Conservation (phyloP, 257 asterid genomes). For the Knoxia roxburghii region DNA sequence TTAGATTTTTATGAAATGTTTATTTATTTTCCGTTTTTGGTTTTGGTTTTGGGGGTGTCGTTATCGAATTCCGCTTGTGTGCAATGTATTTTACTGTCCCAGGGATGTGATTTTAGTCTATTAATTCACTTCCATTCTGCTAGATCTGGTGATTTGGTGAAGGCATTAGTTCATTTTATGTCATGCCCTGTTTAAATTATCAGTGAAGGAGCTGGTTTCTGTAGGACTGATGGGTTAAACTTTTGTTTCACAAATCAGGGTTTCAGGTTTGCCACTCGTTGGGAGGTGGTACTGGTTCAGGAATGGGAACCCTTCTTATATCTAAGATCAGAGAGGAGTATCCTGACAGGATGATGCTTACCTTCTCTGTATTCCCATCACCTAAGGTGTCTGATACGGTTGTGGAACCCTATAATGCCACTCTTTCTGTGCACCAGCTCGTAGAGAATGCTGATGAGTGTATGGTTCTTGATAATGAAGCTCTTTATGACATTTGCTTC, state of each 20-base stretch:
- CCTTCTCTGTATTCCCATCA: constrained; percentile 77
- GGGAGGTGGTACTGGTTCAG: constrained; percentile 92
- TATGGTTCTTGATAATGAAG: constrained; percentile 77
- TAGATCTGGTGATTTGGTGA: constrained; percentile 18
- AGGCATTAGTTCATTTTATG: background rate
- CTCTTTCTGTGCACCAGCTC: constrained; percentile 74
- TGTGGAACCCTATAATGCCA: constrained; percentile 78
- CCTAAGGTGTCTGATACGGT: constrained; percentile 79
- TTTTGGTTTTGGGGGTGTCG: background rate
- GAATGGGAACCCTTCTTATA: constrained; percentile 78
- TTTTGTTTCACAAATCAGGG: constrained; percentile 30
- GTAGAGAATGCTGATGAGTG: constrained; percentile 82
- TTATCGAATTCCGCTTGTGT: too few species aligned
- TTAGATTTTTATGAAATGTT: background rate
- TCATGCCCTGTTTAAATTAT: background rate
- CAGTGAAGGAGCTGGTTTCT: background rate
- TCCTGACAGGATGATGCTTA: constrained; percentile 84
- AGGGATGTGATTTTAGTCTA: background rate
- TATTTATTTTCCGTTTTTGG: background rate
- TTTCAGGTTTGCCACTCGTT: constrained; percentile 74
- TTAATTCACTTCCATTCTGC: background rate
- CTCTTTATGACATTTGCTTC: constrained; percentile 65
- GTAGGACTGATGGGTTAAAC: background rate
- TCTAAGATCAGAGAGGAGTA: constrained; percentile 78
- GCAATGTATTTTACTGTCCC: too few species aligned